Evolutionary conservation across 306 rosid species (phyloP).

Genomic region (Prunus mume): DNA sequence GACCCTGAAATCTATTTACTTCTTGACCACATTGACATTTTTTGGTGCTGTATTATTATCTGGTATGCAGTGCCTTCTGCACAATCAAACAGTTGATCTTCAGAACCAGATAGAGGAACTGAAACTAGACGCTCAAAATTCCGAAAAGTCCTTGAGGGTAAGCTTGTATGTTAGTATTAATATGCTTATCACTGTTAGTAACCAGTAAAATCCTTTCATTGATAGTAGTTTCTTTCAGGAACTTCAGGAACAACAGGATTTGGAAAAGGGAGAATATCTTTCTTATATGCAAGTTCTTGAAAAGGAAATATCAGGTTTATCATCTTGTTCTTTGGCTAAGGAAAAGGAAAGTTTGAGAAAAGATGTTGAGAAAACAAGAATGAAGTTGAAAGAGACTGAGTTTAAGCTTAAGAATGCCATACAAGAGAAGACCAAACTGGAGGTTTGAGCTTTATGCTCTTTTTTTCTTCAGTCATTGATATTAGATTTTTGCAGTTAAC

Average conservation of each 20-base stretch:
- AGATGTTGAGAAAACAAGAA: slow-evolving; percentile 74
- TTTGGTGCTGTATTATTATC: slow-evolving; percentile 16
- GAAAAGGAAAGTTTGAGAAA: slow-evolving; percentile 72
- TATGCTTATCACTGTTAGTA: slow-evolving; percentile 7
- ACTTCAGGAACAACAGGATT: slow-evolving; percentile 45
- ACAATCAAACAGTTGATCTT: slow-evolving; percentile 53
- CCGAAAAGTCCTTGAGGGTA: slow-evolving; percentile 50
- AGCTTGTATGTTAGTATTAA: slow-evolving; percentile 23
- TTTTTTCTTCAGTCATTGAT: slow-evolving; percentile 27
- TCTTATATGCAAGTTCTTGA: slow-evolving; percentile 61
- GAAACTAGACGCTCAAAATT: slow-evolving; percentile 46
- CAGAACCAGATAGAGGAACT: slow-evolving; percentile 57
- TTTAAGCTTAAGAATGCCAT: slow-evolving; percentile 73
- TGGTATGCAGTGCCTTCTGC: slow-evolving; percentile 52
- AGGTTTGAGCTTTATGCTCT: slow-evolving; percentile 48
- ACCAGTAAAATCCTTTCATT: not conserved
- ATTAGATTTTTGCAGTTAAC: no score
- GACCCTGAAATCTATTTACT: slow-evolving; percentile 6
- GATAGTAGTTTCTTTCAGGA: slow-evolving; percentile 45
- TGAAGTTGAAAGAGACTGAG: slow-evolving; percentile 74
- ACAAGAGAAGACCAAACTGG: slow-evolving; percentile 88
- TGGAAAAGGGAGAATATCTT: slow-evolving; percentile 58
- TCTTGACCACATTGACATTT: slow-evolving; percentile 20
- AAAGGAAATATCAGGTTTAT: slow-evolving; percentile 54
- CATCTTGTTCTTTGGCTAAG: slow-evolving; percentile 69